These are phyloP conservation scores for Mycocentrospora acerina DNA, from an alignment of 2,329 filamentous ascomycete species.

Conservation along the genomic window DNA sequence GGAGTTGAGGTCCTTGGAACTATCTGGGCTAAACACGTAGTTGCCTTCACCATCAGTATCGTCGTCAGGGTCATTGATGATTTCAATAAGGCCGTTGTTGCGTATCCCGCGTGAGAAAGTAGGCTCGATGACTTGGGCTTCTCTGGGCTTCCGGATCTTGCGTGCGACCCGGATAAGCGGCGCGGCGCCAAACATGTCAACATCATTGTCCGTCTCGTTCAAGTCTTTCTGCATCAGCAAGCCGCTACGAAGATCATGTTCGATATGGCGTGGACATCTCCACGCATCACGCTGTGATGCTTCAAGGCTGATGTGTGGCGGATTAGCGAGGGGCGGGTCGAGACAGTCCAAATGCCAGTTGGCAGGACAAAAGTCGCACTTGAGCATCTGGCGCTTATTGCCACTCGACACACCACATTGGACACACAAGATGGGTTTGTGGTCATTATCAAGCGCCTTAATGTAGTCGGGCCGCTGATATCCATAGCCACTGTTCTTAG, in stretches of 20 bases:
- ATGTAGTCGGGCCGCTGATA: constrained; percentile 48
- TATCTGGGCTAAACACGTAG: constrained; percentile 45
- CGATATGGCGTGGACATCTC: constrained; percentile 85
- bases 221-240: constrained; percentile 36
- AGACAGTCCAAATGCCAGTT: constrained; percentile 93
- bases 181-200: constrained; percentile 31
- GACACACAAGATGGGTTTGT: constrained; percentile 75
- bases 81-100: constrained; percentile 52
- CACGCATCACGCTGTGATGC: constrained; percentile 68
- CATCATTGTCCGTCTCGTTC: constrained; percentile 28
- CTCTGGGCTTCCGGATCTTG: constrained; percentile 52
- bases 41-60: constrained; percentile 46
- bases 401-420: constrained; percentile 68
- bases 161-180: constrained; percentile 37
- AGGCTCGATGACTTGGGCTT: constrained; percentile 51
- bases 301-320: constrained; percentile 59
- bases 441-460: constrained; percentile 71
- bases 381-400: constrained; percentile 71
- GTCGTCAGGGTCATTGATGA: constrained; percentile 47
- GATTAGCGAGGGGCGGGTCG: constrained; percentile 77
- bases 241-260: constrained; percentile 64
- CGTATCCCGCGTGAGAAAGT: constrained; percentile 61
- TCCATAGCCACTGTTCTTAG: constrained; percentile 44
- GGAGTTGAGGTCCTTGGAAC: constrained; percentile 41
- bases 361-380: constrained; percentile 79